Conservation (phyloP, 495 filamentous ascomycete species). For the Ramalina intermedia region DNA sequence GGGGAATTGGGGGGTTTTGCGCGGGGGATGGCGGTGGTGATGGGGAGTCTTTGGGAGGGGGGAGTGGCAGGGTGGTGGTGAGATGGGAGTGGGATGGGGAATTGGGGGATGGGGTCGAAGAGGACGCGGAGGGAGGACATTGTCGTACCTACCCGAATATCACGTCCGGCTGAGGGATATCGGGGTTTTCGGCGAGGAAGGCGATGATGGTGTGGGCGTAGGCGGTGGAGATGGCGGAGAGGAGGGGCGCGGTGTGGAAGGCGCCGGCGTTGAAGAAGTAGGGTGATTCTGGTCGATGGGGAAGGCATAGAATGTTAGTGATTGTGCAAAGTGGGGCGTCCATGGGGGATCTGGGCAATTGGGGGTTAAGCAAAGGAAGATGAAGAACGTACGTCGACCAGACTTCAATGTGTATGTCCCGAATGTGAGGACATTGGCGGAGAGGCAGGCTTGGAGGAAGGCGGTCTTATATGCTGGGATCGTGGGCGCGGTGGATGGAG, state of each 20-base stretch:
- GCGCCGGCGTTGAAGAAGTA: conserved; percentile 85
- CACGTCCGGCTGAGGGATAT: neutral
- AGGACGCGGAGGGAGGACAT: too few species aligned
- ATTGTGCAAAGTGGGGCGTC: too few species aligned
- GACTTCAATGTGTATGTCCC: conserved; percentile 86
- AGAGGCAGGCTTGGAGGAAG: conserved; percentile 59
- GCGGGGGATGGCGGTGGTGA: too few species aligned
- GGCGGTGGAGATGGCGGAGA: conserved; percentile 2
- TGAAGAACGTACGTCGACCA: conserved; percentile 33
- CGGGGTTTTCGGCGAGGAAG: neutral
- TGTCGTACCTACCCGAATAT: neutral
- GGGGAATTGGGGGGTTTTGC: conserved; percentile 5
- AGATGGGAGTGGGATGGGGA: neutral
- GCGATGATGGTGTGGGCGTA: conserved; percentile 4
- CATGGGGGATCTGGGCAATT: too few species aligned
- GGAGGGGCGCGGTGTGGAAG: conserved; percentile 1
- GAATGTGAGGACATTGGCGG: conserved; percentile 68
- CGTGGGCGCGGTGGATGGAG: neutral
- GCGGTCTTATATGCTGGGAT: conserved; percentile 41
- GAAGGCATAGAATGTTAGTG: too few species aligned
- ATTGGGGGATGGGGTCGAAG: neutral
- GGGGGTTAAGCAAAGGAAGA: too few species aligned
- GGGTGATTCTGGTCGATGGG: conserved; percentile 43
- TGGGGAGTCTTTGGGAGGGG: neutral
- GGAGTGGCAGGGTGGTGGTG: conserved; percentile 13